Evolutionary conservation across 371 early-diverging fungal genomes (phyloP).

Genomic region (Syncephalis fuscata): DNA sequence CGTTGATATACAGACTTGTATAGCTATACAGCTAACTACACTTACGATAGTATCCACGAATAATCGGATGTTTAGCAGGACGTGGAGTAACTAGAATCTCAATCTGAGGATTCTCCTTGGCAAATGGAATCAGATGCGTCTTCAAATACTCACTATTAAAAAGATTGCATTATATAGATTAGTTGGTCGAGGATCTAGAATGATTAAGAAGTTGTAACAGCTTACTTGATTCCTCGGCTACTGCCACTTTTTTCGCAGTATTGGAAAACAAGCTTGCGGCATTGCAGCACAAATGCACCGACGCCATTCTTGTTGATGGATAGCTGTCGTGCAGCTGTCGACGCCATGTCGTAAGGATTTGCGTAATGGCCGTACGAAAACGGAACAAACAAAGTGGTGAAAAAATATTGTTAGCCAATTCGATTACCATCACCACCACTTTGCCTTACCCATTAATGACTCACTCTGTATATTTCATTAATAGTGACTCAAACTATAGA

Average conservation of each 20-base stretch:
- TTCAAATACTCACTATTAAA: slow-evolving; percentile 45
- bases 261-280: slow-evolving; percentile 63
- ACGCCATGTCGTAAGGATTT: background rate
- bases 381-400: no score
- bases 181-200: background rate
- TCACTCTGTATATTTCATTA: no score
- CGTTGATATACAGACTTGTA: no score
- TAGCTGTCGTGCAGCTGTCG: slow-evolving; percentile 6
- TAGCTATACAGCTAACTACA: slow-evolving; percentile 3
- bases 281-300: slow-evolving; percentile 63
- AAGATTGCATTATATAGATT: background rate
- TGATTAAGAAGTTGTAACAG: background rate
- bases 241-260: slow-evolving; percentile 78
- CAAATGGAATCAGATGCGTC: slow-evolving; percentile 41
- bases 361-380: no score
- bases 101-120: slow-evolving; percentile 59
- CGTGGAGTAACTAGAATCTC: slow-evolving; percentile 63
- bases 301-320: slow-evolving; percentile 58
- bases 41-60: slow-evolving; percentile 59
- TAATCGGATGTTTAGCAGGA: slow-evolving; percentile 57
- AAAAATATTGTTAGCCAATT: no score
- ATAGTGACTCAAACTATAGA: no score
- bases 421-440: no score
- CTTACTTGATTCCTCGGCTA: slow-evolving; percentile 64
- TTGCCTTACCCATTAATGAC: no score